phyloP scores from a whole-genome alignment of 805 yeast genomes.

The Jamesozyma piceae region DNA sequence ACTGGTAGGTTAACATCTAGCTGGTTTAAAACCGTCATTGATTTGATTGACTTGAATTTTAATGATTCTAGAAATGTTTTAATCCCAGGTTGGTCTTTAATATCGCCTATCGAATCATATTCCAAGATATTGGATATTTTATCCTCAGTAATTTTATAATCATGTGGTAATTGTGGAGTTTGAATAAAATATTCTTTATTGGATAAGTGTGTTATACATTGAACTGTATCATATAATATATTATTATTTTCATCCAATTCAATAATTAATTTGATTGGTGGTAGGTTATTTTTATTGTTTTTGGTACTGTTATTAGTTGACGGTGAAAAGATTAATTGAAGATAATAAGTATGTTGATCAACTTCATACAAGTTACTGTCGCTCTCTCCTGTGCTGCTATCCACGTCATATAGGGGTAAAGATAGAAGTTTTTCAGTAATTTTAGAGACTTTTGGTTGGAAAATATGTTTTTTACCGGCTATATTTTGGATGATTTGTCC shows the following conservation, averaged over 20 bases:
- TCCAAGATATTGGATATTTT: constrained; percentile 2
- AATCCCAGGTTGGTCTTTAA: constrained; percentile 36
- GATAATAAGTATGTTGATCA: constrained; percentile 26
- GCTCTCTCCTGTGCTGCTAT: constrained; percentile 2
- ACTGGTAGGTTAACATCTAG: constrained; percentile 1
- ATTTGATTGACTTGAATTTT: background rate
- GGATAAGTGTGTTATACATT: constrained; percentile 16
- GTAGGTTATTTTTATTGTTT: constrained; percentile 1
- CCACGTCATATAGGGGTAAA: constrained; percentile 13
- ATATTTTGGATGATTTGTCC: constrained; percentile 16
- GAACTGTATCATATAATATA: constrained; percentile 16
- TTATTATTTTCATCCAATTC: constrained; percentile 23
- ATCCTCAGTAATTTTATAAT: constrained; percentile 13
- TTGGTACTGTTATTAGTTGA: background rate
- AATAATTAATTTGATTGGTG: constrained; percentile 23
- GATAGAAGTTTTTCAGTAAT: constrained; percentile 16
- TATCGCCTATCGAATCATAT: background rate
- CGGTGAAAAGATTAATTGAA: constrained; percentile 23
- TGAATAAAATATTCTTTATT: constrained; percentile 17
- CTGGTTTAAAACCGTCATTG: background rate
- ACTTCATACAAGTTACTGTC: constrained; percentile 11
- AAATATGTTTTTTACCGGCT: constrained; percentile 5
- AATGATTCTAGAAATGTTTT: constrained; percentile 29
- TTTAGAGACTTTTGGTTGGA: constrained; percentile 22
- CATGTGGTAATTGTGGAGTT: constrained; percentile 21